phyloP scores from a whole-genome alignment of 2,329 filamentous ascomycete genomes.

The Xylariaceae sp. region DNA sequence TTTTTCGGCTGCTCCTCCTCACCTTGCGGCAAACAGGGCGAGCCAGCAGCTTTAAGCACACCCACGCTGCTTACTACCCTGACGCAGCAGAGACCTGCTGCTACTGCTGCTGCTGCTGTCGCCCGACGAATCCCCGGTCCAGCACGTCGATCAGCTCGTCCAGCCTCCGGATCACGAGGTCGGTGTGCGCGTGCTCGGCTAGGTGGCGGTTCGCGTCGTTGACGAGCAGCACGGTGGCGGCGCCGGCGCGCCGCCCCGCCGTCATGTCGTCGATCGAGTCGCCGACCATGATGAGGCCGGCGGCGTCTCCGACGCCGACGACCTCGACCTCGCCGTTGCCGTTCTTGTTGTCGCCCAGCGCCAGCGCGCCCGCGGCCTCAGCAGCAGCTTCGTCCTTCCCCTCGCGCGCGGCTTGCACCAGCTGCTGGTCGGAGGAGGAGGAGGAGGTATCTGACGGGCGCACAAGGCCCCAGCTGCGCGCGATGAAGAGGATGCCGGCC shows the following conservation, averaged over 20 bases:
- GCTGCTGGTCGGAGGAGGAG: not conserved
- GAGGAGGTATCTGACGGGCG: not conserved
- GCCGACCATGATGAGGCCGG: constrained; percentile 56
- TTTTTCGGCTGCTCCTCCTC: too few species aligned
- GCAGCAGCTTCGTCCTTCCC: constrained; percentile 4
- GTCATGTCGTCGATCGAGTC: constrained; percentile 91
- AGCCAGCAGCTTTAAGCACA: too few species aligned
- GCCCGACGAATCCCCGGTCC: constrained; percentile 64
- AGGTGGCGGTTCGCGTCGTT: constrained; percentile 74
- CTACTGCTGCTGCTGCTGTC: constrained; percentile 12
- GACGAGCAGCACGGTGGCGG: constrained; percentile 80
- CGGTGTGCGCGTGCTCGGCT: constrained; percentile 65
- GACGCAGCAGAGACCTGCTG: too few species aligned
- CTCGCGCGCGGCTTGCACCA: not conserved
- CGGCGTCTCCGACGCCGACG: constrained; percentile 44
- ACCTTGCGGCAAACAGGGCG: too few species aligned
- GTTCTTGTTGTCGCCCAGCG: constrained; percentile 8
- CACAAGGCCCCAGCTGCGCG: constrained; percentile 62
- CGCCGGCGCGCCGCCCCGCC: constrained; percentile 73
- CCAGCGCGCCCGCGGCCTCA: constrained; percentile 14
- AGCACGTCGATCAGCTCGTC: constrained; percentile 72
- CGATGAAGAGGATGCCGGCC: constrained; percentile 81
- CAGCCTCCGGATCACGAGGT: constrained; percentile 61
- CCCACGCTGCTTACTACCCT: too few species aligned
- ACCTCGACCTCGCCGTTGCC: constrained; percentile 10